These are phyloP conservation scores for Strigomonas oncopelti DNA, from an alignment of 208 protist species.

Conservation along the genomic window DNA sequence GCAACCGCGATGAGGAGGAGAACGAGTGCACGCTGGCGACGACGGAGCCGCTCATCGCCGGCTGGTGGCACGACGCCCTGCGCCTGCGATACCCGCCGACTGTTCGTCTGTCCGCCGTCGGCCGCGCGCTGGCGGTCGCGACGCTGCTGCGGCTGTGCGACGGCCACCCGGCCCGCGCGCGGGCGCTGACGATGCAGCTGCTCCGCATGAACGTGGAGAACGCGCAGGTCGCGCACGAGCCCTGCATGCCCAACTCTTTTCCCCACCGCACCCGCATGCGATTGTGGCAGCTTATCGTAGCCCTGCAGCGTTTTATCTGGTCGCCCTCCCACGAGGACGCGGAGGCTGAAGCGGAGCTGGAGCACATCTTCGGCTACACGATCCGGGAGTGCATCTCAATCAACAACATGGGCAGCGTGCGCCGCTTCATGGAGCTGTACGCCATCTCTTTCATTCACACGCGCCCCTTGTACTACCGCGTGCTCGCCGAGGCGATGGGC, in stretches of 20 bases:
- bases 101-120: constrained; percentile 65
- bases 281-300: constrained; percentile 83
- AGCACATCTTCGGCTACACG: constrained; percentile 38
- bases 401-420: constrained; percentile 87
- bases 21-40: constrained; percentile 67
- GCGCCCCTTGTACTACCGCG: constrained; percentile 48
- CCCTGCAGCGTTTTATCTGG: constrained; percentile 56
- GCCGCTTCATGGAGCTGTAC: constrained; percentile 86
- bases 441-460: constrained; percentile 55
- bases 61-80: constrained; percentile 46
- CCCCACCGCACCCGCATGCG: constrained; percentile 82
- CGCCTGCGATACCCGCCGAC: constrained; percentile 67
- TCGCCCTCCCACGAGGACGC: constrained; percentile 7
- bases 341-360: constrained; percentile 17
- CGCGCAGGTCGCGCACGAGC: constrained; percentile 53
- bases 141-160: constrained; percentile 67
- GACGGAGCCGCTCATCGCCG: constrained; percentile 63
- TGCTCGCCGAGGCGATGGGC: constrained; percentile 48
- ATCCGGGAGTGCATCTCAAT: constrained; percentile 53
- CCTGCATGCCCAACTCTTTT: constrained; percentile 89
- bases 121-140: constrained; percentile 59
- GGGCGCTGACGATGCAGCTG: constrained; percentile 46
- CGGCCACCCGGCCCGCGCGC: constrained; percentile 16
- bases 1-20: constrained; percentile 72
- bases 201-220: constrained; percentile 64